Percentiles rank a stretch among this genome's conserved stretches.
Evolutionary conservation across 768 basidiomycete genomes (phyloP).

Genomic region (Hypholoma fasciculare): DNA sequence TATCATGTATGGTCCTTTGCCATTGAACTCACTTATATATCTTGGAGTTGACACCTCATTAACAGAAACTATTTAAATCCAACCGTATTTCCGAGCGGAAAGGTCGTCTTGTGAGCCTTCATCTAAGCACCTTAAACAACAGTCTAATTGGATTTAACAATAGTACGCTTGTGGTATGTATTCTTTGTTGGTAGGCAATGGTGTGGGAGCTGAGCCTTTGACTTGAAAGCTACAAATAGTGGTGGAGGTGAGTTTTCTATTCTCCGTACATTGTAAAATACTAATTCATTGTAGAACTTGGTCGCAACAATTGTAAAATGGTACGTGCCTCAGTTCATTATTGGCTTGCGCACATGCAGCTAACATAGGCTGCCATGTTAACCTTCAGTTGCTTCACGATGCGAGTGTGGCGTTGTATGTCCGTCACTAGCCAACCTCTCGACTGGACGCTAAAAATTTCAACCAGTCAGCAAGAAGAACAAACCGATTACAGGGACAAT

Average conservation of each 20-base stretch:
- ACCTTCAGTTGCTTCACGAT: constrained; percentile 49
- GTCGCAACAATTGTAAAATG: constrained; percentile 56
- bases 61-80: constrained; percentile 38
- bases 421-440: neutral
- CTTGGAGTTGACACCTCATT: neutral
- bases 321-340: constrained; percentile 30
- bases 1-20: constrained; percentile 40
- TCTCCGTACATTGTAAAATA: neutral
- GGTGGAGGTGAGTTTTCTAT: constrained; percentile 28
- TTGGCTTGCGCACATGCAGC: neutral
- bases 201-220: neutral
- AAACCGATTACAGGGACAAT: constrained; percentile 42
- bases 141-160: neutral
- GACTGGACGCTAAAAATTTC: neutral
- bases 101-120: constrained; percentile 35
- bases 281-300: constrained; percentile 11
- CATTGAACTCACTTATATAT: neutral
- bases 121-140: neutral
- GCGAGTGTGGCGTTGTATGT: constrained; percentile 63
- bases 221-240: constrained; percentile 29
- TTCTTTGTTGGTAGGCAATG: neutral
- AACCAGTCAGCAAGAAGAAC: constrained; percentile 56
- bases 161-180: constrained; percentile 39
- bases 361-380: neutral
- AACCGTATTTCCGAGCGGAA: constrained; percentile 22